phyloP scores from a whole-genome alignment of 2,329 filamentous ascomycete species.

The Zymoseptoria crescenta region DNA sequence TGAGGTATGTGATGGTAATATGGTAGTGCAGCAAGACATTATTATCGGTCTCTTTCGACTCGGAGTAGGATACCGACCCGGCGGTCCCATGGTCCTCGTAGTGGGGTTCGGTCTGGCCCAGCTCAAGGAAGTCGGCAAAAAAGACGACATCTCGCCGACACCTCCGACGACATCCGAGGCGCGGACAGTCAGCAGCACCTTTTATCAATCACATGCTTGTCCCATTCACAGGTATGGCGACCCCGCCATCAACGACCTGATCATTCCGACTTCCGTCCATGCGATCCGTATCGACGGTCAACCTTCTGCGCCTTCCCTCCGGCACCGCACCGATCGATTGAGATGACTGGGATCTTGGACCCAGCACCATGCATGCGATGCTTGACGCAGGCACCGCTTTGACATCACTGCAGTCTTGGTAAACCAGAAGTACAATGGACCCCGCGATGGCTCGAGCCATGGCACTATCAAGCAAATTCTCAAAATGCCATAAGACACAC shows the following conservation, averaged over 20 bases:
- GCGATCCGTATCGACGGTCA: neutral
- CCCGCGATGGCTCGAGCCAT: neutral
- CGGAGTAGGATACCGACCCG: neutral
- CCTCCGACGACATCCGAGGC: neutral
- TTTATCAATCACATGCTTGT: neutral
- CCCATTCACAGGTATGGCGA: no score
- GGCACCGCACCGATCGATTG: neutral
- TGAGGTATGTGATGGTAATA: neutral
- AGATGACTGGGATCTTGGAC: neutral
- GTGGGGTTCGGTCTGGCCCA: neutral
- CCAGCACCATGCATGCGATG: neutral
- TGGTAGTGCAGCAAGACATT: neutral
- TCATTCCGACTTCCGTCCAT: neutral
- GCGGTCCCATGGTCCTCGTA: neutral
- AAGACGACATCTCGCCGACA: neutral
- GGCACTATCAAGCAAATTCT: neutral
- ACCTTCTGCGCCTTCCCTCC: neutral
- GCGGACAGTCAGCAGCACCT: neutral
- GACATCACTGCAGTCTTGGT: neutral
- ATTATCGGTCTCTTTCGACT: neutral
- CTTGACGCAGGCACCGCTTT: neutral
- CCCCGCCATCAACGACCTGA: neutral
- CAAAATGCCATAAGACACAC: neutral
- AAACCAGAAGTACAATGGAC: neutral
- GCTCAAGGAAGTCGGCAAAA: neutral